Base-by-base conservation (phyloP, 495 filamentous ascomycete genomes). In the Neurospora tetrasperma region DNA sequence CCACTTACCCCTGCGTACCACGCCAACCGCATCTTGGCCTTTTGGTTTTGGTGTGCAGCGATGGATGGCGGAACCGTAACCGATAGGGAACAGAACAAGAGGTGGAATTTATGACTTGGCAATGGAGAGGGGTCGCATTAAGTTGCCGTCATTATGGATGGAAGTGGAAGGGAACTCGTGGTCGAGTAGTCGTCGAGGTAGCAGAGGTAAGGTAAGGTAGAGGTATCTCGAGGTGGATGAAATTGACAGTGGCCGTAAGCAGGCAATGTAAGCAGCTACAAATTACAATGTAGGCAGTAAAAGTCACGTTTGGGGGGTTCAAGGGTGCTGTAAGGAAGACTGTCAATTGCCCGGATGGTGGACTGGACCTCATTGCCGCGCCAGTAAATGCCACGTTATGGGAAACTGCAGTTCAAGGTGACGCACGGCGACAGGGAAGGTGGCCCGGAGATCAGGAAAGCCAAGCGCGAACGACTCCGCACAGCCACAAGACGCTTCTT, bases 1-100 rank as follows among this genome's bases (percentile, higher is more conserved):
- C 69, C 41, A 74, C 86, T 80, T 85, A 88, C 87, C 82, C 84
- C 85, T 76, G 86, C 86, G 76, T 89, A 89, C 84, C 83, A 86
- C 74, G 82, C 80, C 74, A 88, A 80, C 78, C 87, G 83, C 87
- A 89, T 88, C 75, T 73, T 86, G 54, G 54, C 54, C 14, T 66
- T 9, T 35, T 38, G 35, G 35, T 38, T 38, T 38, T 23, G 54
- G 54, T 62, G 23, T 31, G 54, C 27, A 8, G 54, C 23, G 16
- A 27, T 54, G 20, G 14, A 3, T 5, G 48, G 20, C 54, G 54
- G 18, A 18, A 31, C 54, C 54, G 54, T 66, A 31, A 8, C 23
- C 23, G 54, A 62, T 27, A 59, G 6, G 11, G 14, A 23, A 59
- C 20, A 59, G 5, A 27, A 54, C 46, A 54, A 12, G 27, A 12